Base-by-base conservation (phyloP, 495 filamentous ascomycete species). In the Halenospora varia region DNA sequence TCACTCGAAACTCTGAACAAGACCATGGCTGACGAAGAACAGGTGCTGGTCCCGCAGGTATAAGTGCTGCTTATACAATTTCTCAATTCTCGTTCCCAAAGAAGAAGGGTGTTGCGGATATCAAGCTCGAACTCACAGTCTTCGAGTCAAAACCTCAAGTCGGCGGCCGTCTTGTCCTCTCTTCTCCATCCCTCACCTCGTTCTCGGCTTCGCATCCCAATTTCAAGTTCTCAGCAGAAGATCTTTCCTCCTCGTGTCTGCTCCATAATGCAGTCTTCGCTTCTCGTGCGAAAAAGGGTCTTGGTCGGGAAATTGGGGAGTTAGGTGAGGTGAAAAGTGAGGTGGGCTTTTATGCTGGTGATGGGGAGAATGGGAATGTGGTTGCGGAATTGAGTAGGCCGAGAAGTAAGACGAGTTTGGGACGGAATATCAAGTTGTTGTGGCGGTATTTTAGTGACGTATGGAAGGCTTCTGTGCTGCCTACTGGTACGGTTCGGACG, bases 1-100 rank as follows among this genome's bases (percentile, higher is more conserved):
- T 44, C 2, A n/a, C 47, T 22, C 4, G 4, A 15, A 15, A 23
- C 24, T 23, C 3, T 20, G 47, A 6, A 49, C 23, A 22, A 15
- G 18, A 15, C 4, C 18, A 49, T 23, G 2, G 9, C 47, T 49
- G 8, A 49, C 18, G 3, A 18, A 10, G 40, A 11, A 47, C 50
- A 49, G 60, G 60, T 22, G 60, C 60, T 0, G 60, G 60, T 1
- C 60, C 60, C 8, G 60, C 55, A 8, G 60, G 60, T 9, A 46
- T 62, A 22, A 29, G 40, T 25, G 41, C 54, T 10, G 59, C 59
- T 1, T 42, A 42, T n/a, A 42, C 35, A 0, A 23, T 62, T 3
- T 23, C 52, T 35, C 39, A 22, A 24, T 11, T 20, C 35, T 17
- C 10, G 29, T 19, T 19, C 18, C 23, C 13, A 40, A 48, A 19